Conservation (phyloP, 495 filamentous ascomycete species). For the Sordaria brevicollis region DNA sequence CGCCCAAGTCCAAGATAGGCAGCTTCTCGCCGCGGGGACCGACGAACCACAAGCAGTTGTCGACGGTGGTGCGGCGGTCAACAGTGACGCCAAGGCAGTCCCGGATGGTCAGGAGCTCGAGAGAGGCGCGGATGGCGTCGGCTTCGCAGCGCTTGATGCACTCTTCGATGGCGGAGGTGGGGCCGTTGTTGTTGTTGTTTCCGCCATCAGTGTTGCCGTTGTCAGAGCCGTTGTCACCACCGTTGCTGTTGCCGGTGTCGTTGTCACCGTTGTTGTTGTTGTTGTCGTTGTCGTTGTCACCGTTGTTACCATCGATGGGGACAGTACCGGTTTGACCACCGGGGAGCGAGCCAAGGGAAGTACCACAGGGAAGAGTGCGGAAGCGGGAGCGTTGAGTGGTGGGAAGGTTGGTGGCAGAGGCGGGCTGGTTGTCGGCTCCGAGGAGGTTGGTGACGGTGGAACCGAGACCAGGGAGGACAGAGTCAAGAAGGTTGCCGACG, state of each 20-base stretch:
- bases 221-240: background rate
- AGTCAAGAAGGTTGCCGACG: background rate
- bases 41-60: conserved; percentile 10
- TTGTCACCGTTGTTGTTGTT: background rate
- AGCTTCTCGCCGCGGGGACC: background rate
- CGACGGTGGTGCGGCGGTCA: background rate
- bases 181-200: background rate
- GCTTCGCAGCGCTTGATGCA: conserved; percentile 6
- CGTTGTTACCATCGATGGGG: background rate
- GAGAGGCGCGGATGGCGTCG: background rate
- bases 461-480: background rate
- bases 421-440: background rate
- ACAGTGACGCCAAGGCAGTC: conserved; percentile 9
- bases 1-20: background rate
- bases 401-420: background rate
- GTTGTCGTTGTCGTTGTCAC: background rate
- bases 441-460: background rate
- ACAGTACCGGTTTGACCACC: conserved; percentile 2
- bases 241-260: background rate
- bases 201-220: background rate
- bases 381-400: background rate
- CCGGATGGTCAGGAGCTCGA: background rate
- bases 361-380: conserved; percentile 1
- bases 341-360: background rate
- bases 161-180: background rate